phyloP scores from a whole-genome alignment of 164 flowering plant species.

The Vitis cinerea region DNA sequence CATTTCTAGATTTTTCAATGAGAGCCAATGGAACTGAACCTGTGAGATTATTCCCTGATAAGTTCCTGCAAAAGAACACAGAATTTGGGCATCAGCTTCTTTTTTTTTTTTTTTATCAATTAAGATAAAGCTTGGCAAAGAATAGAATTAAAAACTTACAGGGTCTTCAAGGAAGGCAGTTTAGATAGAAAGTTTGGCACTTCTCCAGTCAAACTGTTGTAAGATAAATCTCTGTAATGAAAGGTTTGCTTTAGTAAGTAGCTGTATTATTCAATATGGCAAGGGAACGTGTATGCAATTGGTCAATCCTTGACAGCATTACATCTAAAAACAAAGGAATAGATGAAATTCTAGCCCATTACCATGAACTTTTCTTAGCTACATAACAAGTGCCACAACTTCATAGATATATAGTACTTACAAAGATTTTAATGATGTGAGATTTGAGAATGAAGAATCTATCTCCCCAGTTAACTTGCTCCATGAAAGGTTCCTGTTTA shows the following conservation, averaged over 20 bases:
- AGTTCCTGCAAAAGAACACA: constrained; percentile 23
- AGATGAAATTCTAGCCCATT: too few species aligned
- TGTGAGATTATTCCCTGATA: constrained; percentile 32
- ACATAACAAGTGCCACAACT: too few species aligned
- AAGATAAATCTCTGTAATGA: constrained; percentile 39
- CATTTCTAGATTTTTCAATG: constrained; percentile 19
- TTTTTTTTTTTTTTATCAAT: too few species aligned
- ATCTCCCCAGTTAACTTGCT: constrained; percentile 30
- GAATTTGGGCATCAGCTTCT: neutral
- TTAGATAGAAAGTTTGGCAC: neutral
- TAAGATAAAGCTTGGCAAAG: too few species aligned
- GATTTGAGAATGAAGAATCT: constrained; percentile 16
- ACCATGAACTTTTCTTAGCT: too few species aligned
- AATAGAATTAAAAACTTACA: too few species aligned
- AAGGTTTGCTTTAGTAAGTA: neutral
- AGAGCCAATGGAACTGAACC: constrained; percentile 43
- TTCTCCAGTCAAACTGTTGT: too few species aligned
- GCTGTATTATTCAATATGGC: too few species aligned
- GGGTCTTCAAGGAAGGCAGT: too few species aligned
- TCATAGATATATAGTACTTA: constrained; percentile 10
- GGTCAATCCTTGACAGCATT: too few species aligned
- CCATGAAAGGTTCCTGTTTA: constrained; percentile 30
- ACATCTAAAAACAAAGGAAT: too few species aligned
- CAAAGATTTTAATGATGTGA: constrained; percentile 20
- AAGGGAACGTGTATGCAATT: too few species aligned